Conservation (phyloP, 2,329 filamentous ascomycete genomes). For the Phoma sp. region DNA sequence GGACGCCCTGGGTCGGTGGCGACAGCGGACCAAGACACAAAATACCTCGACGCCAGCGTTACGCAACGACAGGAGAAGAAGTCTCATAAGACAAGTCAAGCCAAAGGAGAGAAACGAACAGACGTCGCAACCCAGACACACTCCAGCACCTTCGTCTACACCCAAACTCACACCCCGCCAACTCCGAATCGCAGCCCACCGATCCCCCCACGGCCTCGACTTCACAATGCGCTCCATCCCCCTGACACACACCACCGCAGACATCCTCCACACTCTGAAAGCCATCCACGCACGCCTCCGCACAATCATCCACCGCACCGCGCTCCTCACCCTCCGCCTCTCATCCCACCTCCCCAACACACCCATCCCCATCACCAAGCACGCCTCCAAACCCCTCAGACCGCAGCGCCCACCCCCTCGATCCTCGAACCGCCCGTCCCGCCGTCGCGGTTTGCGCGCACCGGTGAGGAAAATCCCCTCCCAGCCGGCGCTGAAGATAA, state of each 20-base stretch:
- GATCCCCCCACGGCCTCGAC: neutral
- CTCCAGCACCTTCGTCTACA: neutral
- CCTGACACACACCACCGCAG: neutral
- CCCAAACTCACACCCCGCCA: neutral
- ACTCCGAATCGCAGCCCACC: neutral
- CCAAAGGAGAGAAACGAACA: no score
- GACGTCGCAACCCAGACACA: neutral
- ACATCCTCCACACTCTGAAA: neutral
- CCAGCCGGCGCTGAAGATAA: no score
- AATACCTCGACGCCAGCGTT: no score
- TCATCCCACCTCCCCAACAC: neutral
- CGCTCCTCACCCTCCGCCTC: neutral
- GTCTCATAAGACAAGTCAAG: no score
- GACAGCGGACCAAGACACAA: neutral
- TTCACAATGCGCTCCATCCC: neutral
- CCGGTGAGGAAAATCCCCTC: neutral
- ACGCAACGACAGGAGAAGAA: no score
- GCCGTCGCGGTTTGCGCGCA: no score
- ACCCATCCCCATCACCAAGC: neutral
- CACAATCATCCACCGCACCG: neutral
- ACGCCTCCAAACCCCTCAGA: neutral
- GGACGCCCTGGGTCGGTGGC: neutral
- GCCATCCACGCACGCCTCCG: neutral
- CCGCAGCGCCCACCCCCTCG: neutral
- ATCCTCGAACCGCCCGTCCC: neutral